These are phyloP conservation scores for Achlya hypogyna DNA, from an alignment of 352 stramenopile species.

Conservation along the genomic window DNA sequence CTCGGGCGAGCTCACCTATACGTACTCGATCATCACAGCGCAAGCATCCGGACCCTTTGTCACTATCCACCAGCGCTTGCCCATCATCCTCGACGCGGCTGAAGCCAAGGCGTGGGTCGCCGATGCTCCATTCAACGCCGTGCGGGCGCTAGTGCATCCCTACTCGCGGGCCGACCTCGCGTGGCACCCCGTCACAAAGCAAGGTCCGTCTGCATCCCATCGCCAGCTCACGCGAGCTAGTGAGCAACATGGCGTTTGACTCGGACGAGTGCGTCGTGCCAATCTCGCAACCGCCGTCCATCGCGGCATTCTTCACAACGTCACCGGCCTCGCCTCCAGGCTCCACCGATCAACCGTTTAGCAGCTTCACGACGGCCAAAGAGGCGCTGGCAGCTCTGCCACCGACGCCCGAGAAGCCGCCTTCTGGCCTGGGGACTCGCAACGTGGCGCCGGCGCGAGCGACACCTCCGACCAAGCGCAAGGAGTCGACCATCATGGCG, in stretches of 20 bases:
- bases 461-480: too few relatives aligned
- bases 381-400: neutral
- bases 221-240: constrained; percentile 23
- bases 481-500: too few relatives aligned
- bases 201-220: constrained; percentile 26
- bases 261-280: constrained; percentile 63
- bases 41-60: constrained; percentile 45
- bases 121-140: constrained; percentile 41
- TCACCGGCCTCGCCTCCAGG: too few relatives aligned
- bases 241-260: constrained; percentile 67
- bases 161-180: constrained; percentile 48
- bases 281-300: constrained; percentile 20
- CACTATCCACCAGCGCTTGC: constrained; percentile 84
- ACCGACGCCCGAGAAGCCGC: neutral
- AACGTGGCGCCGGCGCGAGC: too few relatives aligned
- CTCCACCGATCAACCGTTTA: neutral
- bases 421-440: too few relatives aligned
- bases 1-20: constrained; percentile 56
- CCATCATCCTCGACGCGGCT: constrained; percentile 64
- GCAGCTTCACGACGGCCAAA: neutral
- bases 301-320: neutral
- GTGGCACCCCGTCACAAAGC: constrained; percentile 71
- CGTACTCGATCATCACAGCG: constrained; percentile 85
- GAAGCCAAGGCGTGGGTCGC: constrained; percentile 54
- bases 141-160: constrained; percentile 42